These are phyloP conservation scores for Cercospora zeae-maydis DNA, from an alignment of 2,329 filamentous ascomycete genomes.

Conservation along the genomic window DNA sequence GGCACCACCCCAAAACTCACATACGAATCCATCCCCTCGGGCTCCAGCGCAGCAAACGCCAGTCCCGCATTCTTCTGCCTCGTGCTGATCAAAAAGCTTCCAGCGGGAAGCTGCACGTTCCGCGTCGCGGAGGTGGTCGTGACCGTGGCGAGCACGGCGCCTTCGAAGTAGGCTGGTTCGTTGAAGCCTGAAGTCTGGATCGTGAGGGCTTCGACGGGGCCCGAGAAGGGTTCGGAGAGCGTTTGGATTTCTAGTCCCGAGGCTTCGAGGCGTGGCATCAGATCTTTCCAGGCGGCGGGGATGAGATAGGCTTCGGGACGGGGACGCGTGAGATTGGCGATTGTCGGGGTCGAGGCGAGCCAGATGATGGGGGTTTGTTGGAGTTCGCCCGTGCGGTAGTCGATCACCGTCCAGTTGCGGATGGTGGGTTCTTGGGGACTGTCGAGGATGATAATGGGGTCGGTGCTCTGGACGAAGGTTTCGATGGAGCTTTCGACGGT, in stretches of 20 bases:
- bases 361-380: constrained; percentile 38
- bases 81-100: constrained; percentile 37
- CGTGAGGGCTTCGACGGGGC: constrained; percentile 36
- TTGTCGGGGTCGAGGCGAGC: constrained; percentile 36
- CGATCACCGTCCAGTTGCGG: constrained; percentile 37
- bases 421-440: constrained; percentile 27
- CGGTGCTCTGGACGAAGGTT: constrained; percentile 29
- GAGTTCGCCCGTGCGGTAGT: constrained; percentile 33
- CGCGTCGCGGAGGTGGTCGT: constrained; percentile 31
- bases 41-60: constrained; percentile 40
- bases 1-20: constrained; percentile 39
- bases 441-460: constrained; percentile 37
- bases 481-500: constrained; percentile 34
- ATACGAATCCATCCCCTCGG: constrained; percentile 39
- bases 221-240: constrained; percentile 30
- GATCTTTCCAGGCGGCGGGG: constrained; percentile 36
- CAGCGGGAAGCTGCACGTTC: constrained; percentile 33
- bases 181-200: constrained; percentile 33
- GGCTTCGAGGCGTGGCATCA: constrained; percentile 34
- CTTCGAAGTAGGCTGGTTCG: constrained; percentile 36
- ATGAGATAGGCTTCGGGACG: constrained; percentile 39
- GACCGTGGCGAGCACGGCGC: constrained; percentile 35
- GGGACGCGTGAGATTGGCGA: constrained; percentile 36
- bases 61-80: constrained; percentile 39
- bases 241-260: constrained; percentile 37